Evolutionary conservation across 495 filamentous ascomycete genomes (phyloP), one percentile per base, ranked within the genome.

Genomic region (Xylaria sp.): DNA sequence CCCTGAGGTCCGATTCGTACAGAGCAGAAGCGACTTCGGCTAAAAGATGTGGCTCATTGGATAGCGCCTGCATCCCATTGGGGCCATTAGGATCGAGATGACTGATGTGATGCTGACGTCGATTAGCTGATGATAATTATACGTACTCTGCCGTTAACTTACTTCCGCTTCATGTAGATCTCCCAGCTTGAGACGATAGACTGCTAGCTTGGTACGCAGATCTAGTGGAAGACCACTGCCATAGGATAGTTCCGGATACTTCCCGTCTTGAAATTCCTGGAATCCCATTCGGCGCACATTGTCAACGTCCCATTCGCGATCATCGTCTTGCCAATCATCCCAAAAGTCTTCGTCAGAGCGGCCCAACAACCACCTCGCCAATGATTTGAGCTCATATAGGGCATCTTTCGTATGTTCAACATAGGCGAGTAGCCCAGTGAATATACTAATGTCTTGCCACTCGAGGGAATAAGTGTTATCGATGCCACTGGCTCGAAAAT

Each of bases 241-340:
- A 75, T 97, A 98, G 0, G 85, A 82, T 29, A 87, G 84, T 15
- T 75, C 75, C 1, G 87, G 85, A 80, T 89, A 91, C 65, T 79
- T 92, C 7, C 86, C 87, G 1, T 80, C 71, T 31, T 81, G 77
- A 48, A 85, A 85, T 31, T 86, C 81, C 17, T 87, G 82, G 40
- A 89, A 85, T 44, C 82, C 83, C 48, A 89, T 83, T 48, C 94
- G 87, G 40, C 93, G 90, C 3, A 85, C 84, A 81, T 95, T 88
- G 35, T 89, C 86, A 4, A 86, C 73, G 76, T 99, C 96, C 92
- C 93, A 99, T 83, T 99, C 96, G 68, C 94, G 87, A 79, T 99
- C 96, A 76, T 98, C 94, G 8, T 88, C 84, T 9, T 85, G 78
- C 72, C 88, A 86, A n/a, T 85, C 76, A 66, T 97, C 92, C 96